phyloP scores from a whole-genome alignment of 2,329 filamentous ascomycete species.

The Cercospora citrullina region DNA sequence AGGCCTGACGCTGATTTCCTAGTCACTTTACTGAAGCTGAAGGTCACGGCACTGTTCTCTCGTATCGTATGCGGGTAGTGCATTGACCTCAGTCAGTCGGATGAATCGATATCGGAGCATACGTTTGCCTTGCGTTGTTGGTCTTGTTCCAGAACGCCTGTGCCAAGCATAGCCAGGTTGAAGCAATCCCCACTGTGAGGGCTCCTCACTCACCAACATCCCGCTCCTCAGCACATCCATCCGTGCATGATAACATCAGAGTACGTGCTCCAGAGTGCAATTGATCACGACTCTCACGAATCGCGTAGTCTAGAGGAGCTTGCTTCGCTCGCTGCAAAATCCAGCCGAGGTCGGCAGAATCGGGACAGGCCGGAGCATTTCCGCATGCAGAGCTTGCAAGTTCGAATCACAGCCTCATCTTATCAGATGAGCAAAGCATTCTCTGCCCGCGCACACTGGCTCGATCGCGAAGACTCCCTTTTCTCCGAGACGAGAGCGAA shows the following conservation, averaged over 20 bases:
- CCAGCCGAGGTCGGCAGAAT: constrained; percentile 13
- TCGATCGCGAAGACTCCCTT: neutral
- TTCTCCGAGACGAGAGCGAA: neutral
- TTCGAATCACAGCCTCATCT: constrained; percentile 14
- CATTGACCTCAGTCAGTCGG: neutral
- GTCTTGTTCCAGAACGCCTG: neutral
- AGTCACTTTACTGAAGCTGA: neutral
- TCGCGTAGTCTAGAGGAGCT: neutral
- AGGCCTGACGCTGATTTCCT: too few species aligned
- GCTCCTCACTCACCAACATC: neutral
- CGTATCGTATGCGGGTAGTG: neutral
- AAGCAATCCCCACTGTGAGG: neutral
- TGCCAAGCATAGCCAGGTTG: neutral
- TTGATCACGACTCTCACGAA: neutral
- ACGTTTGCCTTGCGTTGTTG: neutral
- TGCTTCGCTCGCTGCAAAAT: neutral
- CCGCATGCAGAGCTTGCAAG: neutral
- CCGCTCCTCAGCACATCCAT: neutral
- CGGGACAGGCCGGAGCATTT: constrained; percentile 7
- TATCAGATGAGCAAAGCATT: constrained; percentile 18
- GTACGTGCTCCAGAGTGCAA: neutral
- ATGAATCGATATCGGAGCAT: neutral
- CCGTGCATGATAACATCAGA: neutral
- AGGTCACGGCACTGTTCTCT: neutral
- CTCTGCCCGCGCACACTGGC: constrained; percentile 1